Base-by-base conservation (phyloP, 768 basidiomycete species). In the Fistulinella prunicolor region DNA sequence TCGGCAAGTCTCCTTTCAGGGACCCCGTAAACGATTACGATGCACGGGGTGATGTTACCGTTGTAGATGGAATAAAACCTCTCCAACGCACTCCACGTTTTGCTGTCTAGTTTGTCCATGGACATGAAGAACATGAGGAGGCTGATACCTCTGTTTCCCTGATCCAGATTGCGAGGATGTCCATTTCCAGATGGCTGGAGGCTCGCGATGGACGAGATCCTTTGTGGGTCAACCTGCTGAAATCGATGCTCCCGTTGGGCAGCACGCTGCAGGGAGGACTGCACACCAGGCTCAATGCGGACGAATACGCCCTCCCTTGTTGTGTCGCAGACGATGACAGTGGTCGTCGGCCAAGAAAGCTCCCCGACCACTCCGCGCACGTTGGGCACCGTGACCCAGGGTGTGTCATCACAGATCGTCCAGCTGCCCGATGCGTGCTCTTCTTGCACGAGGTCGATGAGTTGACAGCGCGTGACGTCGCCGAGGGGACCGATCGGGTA, bases 301-400 rank as follows among this genome's bases (percentile, higher is more conserved):
- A 8, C 9, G 28, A 61, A 58, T 4, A 20, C 20, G 23, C 32
- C 46, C 1, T 46, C 32, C 23, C 34, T 13, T 24, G 61, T 52
- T 19, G 41, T 26, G 36, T 60, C 58, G 17, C 54, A 62, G 24
- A 59, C 43, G 22, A 51, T 50, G 16, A 60, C 48, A 1, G 57
- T 59, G 34, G 57, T 59, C 28, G 51, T 56, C 16, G 60, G 52
- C 55, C 56, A 55, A 34, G 48, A 49, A 26, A 54, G 50, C 32
- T 53, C 50, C 14, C 46, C 55, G 19, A 62, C 36, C 9, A 60
- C 47, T 2, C 55, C 48, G 26, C 55, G 55, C 24, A 61, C 50
- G 21, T 61, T 53, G 32, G 52, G 46, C 13, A 49, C 46, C 2
- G 49, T 54, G 17, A 52, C 30, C 53, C 53, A 57, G n/a, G 49